Evolutionary conservation across 139 green algal species (phyloP), one percentile per base, ranked within the genome.

Genomic region (Haematococcus sp.): DNA sequence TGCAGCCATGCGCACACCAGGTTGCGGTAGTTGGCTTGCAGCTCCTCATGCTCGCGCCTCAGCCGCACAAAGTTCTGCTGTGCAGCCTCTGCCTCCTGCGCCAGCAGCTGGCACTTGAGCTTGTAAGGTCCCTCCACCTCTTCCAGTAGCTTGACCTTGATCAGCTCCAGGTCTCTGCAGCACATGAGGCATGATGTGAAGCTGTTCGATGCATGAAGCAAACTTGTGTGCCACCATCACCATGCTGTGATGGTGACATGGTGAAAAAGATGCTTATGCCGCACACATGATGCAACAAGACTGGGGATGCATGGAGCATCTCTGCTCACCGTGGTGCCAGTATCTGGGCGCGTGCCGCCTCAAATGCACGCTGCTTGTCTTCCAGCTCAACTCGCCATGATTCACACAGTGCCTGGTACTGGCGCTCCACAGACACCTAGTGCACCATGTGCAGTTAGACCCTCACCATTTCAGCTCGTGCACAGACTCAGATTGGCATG

Each of bases 361-460:
- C 84, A 74, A 90, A 81, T 55, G 86, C 74, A 7, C 59, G 55
- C 82, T 90, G 85, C 76, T 88, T 88, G 51, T 88, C 77, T 51
- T 87, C 82, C 49, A 88, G 76, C 76, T 90, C 85, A 23, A 77
- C 40, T 0, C 78, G 25, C 85, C 85, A 90, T 27, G 82, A 88
- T 35, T 88, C 85, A 51, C 82, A 88, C 25, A 88, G 74, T 31
- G 63, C 71, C 70, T 88, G 85, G 35, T 87, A 87, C 71, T 88
- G 85, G 32, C 75, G 76, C 55, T 88, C 82, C 23, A 87, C 73
- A 52, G 68, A 67, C 54, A 79, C 71, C 77, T 82, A 54, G 16
- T 59, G 33, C 23, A 68, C 9, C 28, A 68, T 65, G 19, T 11
- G 13, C 32, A 55, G n/a, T 34, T 0, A 33, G 16, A 61, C 16